phyloP scores from a whole-genome alignment of 352 stramenopile species.

The Pythium vanterpoolii region DNA sequence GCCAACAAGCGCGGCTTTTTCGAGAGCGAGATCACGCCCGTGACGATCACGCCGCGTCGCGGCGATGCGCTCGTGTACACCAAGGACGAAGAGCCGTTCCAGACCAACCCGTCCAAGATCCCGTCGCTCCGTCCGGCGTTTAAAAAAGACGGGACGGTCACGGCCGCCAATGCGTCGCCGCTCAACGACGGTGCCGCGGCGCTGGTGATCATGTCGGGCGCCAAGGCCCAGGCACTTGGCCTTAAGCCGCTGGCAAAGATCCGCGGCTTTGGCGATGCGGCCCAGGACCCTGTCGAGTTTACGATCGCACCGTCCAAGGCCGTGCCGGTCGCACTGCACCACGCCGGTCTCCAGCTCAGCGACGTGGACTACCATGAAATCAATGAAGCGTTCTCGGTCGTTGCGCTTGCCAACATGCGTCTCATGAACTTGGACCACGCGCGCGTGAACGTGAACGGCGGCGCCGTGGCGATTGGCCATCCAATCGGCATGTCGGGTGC shows the following conservation, averaged over 20 bases:
- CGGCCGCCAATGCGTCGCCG: constrained; percentile 95
- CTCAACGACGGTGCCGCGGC: constrained; percentile 97
- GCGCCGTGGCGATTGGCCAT: constrained; percentile 85
- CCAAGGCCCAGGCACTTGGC: constrained; percentile 80
- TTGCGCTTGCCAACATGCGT: constrained; percentile 94
- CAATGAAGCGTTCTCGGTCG: constrained; percentile 99
- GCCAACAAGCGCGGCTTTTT: constrained; percentile 87
- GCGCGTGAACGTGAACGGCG: constrained; percentile 97
- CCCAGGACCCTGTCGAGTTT: constrained; percentile 93
- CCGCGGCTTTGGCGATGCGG: constrained; percentile 78
- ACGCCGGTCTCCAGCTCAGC: constrained; percentile 86
- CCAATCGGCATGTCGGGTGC: constrained; percentile 87
- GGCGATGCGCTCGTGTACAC: constrained; percentile 62
- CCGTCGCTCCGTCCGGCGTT: constrained; percentile 90
- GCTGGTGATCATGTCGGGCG: constrained; percentile 94
- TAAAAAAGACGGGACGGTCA: constrained; percentile 95
- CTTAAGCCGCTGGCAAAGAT: constrained; percentile 75
- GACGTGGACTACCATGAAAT: constrained; percentile 99
- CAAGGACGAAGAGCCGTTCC: constrained; percentile 93
- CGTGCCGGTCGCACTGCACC: constrained; percentile 89
- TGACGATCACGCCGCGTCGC: constrained; percentile 76
- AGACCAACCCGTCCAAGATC: constrained; percentile 92
- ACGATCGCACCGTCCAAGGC: constrained; percentile 95
- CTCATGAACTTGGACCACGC: constrained; percentile 91
- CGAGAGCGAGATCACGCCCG: constrained; percentile 87